Evolutionary conservation across 441 rosid genomes (phyloP).

Genomic region (Rhodomyrtus psidioides): DNA sequence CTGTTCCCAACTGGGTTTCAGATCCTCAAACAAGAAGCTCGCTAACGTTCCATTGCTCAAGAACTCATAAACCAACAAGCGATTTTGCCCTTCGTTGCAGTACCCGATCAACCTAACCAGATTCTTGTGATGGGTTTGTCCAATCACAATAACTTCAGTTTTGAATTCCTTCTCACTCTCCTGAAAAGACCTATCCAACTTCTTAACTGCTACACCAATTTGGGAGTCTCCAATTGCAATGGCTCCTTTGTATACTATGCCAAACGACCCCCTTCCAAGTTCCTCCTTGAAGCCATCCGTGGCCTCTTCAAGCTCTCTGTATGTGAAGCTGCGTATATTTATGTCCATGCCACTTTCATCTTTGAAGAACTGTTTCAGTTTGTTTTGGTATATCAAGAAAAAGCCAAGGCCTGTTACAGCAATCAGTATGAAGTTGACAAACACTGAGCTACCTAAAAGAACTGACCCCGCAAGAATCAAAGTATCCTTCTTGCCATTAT

Average conservation of each 20-base stretch:
- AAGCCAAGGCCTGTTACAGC: background rate
- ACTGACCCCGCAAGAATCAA: slow-evolving; percentile 1
- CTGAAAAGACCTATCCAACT: slow-evolving; percentile 16
- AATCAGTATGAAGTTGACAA: slow-evolving; percentile 1
- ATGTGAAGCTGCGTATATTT: slow-evolving; percentile 18
- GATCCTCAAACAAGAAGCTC: slow-evolving; percentile 5
- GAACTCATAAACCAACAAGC: slow-evolving; percentile 28
- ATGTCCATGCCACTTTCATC: slow-evolving; percentile 14
- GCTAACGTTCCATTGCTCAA: slow-evolving; percentile 20
- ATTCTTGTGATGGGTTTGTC: slow-evolving; percentile 30
- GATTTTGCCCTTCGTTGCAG: slow-evolving; percentile 17
- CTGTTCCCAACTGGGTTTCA: slow-evolving; percentile 11
- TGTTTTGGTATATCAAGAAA: background rate
- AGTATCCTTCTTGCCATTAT: background rate
- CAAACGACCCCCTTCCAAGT: slow-evolving; percentile 26
- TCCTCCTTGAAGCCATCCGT: slow-evolving; percentile 20
- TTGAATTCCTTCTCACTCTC: slow-evolving; percentile 24
- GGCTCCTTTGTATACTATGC: slow-evolving; percentile 22
- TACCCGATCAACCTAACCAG: slow-evolving; percentile 27
- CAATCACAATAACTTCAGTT: slow-evolving; percentile 27
- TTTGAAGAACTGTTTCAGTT: background rate
- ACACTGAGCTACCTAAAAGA: background rate
- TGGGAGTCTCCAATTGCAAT: background rate
- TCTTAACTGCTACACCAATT: slow-evolving; percentile 23
- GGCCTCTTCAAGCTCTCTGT: slow-evolving; percentile 17